Conservation (phyloP, 306 rosid genomes). For the Lathyrus aphaca region DNA sequence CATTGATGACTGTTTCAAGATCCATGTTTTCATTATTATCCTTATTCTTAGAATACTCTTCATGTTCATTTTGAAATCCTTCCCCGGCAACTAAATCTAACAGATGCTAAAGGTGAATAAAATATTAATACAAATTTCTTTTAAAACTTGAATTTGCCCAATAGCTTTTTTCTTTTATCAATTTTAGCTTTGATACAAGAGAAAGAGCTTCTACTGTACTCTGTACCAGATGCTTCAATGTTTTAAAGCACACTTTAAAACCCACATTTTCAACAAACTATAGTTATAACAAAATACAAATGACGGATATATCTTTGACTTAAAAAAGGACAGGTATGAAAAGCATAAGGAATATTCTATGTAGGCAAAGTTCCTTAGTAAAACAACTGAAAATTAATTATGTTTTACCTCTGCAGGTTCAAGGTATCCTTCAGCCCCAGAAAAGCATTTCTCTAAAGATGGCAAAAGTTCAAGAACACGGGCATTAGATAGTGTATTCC, state of each 20-base stretch:
- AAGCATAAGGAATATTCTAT: not conserved
- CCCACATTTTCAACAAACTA: constrained; percentile 21
- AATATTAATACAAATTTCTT: not conserved
- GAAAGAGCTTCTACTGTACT: not conserved
- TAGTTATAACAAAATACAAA: not conserved
- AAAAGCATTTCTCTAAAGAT: constrained; percentile 69
- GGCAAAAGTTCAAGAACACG: constrained; percentile 93
- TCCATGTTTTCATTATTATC: not conserved
- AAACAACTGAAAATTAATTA: constrained; percentile 20
- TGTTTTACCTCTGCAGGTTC: constrained; percentile 80
- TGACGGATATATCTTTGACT: constrained; percentile 4
- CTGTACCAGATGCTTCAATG: constrained; percentile 7
- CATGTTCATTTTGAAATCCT: not conserved
- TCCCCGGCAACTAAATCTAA: not conserved
- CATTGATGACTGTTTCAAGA: not conserved
- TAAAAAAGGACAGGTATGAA: constrained; percentile 6
- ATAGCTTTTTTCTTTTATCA: not conserved
- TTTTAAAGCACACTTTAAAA: constrained; percentile 23
- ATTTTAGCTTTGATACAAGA: constrained; percentile 20
- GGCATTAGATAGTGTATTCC: constrained; percentile 77
- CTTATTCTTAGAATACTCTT: constrained; percentile 11
- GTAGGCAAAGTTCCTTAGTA: constrained; percentile 6
- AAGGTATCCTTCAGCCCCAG: constrained; percentile 77
- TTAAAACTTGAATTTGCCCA: constrained; percentile 17
- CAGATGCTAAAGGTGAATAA: constrained; percentile 5